phyloP scores from a whole-genome alignment of 257 asterid species.

The Craterostigma plantagineum region DNA sequence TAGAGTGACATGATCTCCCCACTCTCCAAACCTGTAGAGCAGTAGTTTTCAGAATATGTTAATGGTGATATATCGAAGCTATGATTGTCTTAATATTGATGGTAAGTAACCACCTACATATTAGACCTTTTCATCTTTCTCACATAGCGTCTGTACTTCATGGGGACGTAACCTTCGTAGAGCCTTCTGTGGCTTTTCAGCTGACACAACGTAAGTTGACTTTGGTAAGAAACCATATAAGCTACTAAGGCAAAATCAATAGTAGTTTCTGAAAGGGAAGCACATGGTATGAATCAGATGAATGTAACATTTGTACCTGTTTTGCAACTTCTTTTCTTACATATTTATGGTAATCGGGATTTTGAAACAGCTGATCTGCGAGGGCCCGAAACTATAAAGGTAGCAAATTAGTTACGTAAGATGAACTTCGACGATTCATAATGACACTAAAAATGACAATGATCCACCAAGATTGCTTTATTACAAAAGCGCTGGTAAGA shows the following conservation, averaged over 20 bases:
- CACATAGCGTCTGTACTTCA: slow-evolving; percentile 65
- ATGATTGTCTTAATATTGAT: too few species aligned
- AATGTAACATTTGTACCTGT: slow-evolving; percentile 29
- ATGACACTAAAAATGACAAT: slow-evolving; percentile 4
- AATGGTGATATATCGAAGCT: too few species aligned
- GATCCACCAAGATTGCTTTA: too few species aligned
- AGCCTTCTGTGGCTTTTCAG: slow-evolving; percentile 48
- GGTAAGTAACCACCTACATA: neutral
- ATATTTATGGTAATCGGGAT: slow-evolving; percentile 64
- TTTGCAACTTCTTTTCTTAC: slow-evolving; percentile 64
- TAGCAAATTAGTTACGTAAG: slow-evolving; percentile 3
- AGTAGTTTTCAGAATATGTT: too few species aligned
- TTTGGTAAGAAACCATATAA: neutral
- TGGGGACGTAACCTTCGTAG: slow-evolving; percentile 86
- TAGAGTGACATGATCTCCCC: slow-evolving; percentile 97
- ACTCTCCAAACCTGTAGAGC: slow-evolving; percentile 54
- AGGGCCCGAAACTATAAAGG: slow-evolving; percentile 81
- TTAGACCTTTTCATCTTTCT: slow-evolving; percentile 75
- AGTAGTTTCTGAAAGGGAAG: neutral
- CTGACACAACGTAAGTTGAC: slow-evolving; percentile 28
- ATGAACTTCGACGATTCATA: too few species aligned
- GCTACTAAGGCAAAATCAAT: neutral
- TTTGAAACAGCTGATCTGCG: slow-evolving; percentile 72
- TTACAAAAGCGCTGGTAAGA: slow-evolving; percentile 3
- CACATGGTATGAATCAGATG: neutral